Base-by-base conservation (phyloP, 2,329 filamentous ascomycete species). In the Colletotrichum tamarilloi region DNA sequence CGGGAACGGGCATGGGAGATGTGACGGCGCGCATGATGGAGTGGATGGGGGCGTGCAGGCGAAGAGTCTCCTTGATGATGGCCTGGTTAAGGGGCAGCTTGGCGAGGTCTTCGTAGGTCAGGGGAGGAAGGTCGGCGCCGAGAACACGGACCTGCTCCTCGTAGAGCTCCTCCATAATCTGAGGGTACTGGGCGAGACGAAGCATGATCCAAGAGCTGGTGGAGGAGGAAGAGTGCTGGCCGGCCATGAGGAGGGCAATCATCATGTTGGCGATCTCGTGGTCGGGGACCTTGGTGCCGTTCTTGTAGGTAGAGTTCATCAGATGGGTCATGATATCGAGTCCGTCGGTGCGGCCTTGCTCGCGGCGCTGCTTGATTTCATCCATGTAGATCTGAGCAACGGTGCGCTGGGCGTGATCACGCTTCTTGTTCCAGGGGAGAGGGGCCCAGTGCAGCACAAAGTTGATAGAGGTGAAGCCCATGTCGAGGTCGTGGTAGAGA, bases 21-120 rank as follows among this genome's bases (percentile, higher is more conserved):
- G 96, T 98, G 82, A 98, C 96, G 78, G 94, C 93, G 78, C 95
- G 94, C 88, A 98, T 91, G 80, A 98, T 97, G 63, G 94, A 97
- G 88, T 98, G 95, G 79, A 98, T 98, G 1, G 95, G 95, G 1
- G 95, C 93, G 82, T 98, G 94, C 19, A 98, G 87, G 75, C 95
- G 93, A 52, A 98, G 92, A 3, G 95, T 97, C 85, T 98, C 95
- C 86, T 96, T 97, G 84, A 98, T 89, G 76, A 97, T 92, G 78
- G 94, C 93, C 78, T 92, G 88, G 86, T 97, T 94, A 24, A 98
- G 90, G 62, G 94, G 91, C 42, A 98, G 89, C 82, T 92, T 93
- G 77, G 92, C 87, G 19, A 98, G 89, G 76, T 93, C 89, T 76
- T 97, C 95, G 80, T 93, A 96, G 60, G 88, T 90, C 59, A 98